Conservation (phyloP, 176 grass and related monocot genomes). For the Phoenix roebelenii region DNA sequence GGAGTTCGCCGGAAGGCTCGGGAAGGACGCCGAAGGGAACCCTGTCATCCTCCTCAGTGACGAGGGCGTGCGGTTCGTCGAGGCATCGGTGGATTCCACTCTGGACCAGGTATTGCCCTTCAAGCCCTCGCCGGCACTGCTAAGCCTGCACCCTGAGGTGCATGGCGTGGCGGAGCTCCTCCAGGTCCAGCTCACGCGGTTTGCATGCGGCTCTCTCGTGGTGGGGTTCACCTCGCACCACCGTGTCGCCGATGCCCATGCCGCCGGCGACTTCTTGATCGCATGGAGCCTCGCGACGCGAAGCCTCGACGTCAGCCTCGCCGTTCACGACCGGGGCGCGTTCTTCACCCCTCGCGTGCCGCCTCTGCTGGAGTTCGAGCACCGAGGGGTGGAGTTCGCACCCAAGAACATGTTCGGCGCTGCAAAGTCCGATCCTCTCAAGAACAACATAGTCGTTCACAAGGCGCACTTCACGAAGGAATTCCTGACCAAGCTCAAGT, state of each 20-base stretch:
- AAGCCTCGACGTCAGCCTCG: constrained; percentile 10
- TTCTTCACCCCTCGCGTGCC: constrained; percentile 24
- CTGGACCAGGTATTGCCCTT: constrained; percentile 3
- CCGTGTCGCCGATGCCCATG: constrained; percentile 30
- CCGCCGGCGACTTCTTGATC: constrained; percentile 19
- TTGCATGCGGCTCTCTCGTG: constrained; percentile 26
- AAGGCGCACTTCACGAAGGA: constrained; percentile 9
- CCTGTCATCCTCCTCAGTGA: constrained; percentile 33
- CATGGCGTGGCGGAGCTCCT: too few species aligned
- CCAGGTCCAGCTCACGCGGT: constrained; percentile 32
- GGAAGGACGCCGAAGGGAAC: constrained; percentile 4
- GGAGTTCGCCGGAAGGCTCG: too few species aligned
- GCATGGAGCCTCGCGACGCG: constrained; percentile 24
- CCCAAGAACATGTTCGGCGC: not conserved
- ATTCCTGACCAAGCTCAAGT: constrained; percentile 14
- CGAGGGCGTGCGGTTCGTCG: constrained; percentile 29
- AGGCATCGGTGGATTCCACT: constrained; percentile 25
- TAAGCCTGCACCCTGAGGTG: too few species aligned
- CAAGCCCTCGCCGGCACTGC: too few species aligned
- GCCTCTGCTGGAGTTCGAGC: constrained; percentile 14
- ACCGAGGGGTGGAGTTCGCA: constrained; percentile 4
- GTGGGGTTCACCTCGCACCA: constrained; percentile 32
- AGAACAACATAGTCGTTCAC: not conserved
- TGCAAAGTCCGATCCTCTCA: not conserved
- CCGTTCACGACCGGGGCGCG: constrained; percentile 17